Conservation (phyloP, 1,284 basidiomycete genomes). For the Pseudozyma hubeiensis region DNA sequence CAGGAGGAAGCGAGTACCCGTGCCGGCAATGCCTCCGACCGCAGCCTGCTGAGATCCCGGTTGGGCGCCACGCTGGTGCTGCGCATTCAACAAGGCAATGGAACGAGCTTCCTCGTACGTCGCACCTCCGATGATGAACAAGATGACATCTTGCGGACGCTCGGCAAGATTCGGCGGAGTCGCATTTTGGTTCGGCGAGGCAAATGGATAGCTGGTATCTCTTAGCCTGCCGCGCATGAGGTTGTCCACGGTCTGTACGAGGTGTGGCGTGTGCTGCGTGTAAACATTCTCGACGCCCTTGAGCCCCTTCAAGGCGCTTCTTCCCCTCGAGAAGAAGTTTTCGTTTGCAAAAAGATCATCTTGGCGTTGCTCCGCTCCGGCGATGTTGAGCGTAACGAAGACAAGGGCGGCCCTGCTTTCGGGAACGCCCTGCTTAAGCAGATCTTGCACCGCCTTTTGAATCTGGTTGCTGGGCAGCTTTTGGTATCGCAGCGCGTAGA, state of each 20-base stretch:
- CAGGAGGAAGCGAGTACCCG: slow-evolving; percentile 59
- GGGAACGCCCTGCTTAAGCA: slow-evolving; percentile 83
- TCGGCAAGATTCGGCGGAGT: slow-evolving; percentile 11
- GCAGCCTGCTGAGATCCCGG: slow-evolving; percentile 17
- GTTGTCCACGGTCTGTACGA: slow-evolving; percentile 90
- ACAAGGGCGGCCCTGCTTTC: slow-evolving; percentile 90
- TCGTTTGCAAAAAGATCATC: slow-evolving; percentile 98
- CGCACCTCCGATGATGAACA: slow-evolving; percentile 67
- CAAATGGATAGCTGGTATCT: slow-evolving; percentile 87
- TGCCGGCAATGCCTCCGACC: slow-evolving; percentile 33
- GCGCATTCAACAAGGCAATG: slow-evolving; percentile 60
- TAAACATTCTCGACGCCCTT: slow-evolving; percentile 99
- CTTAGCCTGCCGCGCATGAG: slow-evolving; percentile 86
- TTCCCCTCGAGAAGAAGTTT: slow-evolving; percentile 91
- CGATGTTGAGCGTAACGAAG: slow-evolving; percentile 90
- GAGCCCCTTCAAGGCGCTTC: slow-evolving; percentile 92
- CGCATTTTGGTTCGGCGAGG: slow-evolving; percentile 14
- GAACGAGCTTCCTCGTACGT: slow-evolving; percentile 67
- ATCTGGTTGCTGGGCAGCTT: slow-evolving; percentile 89
- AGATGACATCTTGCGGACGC: slow-evolving; percentile 64
- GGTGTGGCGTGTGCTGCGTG: slow-evolving; percentile 94
- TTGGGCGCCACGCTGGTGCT: slow-evolving; percentile 35
- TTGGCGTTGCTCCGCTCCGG: slow-evolving; percentile 94
- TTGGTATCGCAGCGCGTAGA: slow-evolving; percentile 95
- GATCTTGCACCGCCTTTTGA: slow-evolving; percentile 81